These are phyloP conservation scores for Lasiosphaeria hispida DNA, from an alignment of 495 filamentous ascomycete genomes.

Conservation along the genomic window DNA sequence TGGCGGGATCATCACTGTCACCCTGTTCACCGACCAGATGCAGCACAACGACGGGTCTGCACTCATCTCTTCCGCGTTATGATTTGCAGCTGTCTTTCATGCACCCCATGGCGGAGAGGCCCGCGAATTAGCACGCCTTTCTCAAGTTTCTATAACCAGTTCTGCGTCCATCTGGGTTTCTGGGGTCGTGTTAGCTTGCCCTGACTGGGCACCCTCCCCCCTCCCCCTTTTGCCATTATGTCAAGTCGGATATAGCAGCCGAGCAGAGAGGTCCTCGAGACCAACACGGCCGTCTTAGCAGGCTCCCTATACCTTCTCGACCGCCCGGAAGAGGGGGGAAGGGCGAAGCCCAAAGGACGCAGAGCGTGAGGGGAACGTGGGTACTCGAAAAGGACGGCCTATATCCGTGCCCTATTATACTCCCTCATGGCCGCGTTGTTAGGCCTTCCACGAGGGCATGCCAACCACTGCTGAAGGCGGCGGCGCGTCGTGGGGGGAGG, in stretches of 20 bases:
- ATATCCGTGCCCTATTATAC: slow-evolving; percentile 31
- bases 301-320: neutral
- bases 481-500: slow-evolving; percentile 15
- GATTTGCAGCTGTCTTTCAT: slow-evolving; percentile 27
- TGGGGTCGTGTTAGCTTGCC: neutral
- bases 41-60: slow-evolving; percentile 13
- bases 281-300: slow-evolving; percentile 12
- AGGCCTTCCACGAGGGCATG: slow-evolving; percentile 6
- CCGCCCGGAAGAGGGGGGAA: slow-evolving; percentile 13
- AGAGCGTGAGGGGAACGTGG: slow-evolving; percentile 24
- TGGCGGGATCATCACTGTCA: slow-evolving; percentile 17
- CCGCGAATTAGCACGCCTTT: slow-evolving; percentile 13
- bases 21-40: slow-evolving; percentile 11
- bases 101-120: slow-evolving; percentile 15
- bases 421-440: slow-evolving; percentile 17
- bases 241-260: slow-evolving; percentile 6
- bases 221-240: neutral
- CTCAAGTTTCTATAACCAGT: neutral
- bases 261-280: slow-evolving; percentile 2
- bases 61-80: slow-evolving; percentile 15
- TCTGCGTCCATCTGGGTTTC: neutral
- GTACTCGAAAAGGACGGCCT: slow-evolving; percentile 14
- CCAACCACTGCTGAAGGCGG: neutral
- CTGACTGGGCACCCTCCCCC: neutral
- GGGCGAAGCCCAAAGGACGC: slow-evolving; percentile 8